Base-by-base conservation (phyloP, 2,329 filamentous ascomycete species). In the Dactylella cylindrospora region DNA sequence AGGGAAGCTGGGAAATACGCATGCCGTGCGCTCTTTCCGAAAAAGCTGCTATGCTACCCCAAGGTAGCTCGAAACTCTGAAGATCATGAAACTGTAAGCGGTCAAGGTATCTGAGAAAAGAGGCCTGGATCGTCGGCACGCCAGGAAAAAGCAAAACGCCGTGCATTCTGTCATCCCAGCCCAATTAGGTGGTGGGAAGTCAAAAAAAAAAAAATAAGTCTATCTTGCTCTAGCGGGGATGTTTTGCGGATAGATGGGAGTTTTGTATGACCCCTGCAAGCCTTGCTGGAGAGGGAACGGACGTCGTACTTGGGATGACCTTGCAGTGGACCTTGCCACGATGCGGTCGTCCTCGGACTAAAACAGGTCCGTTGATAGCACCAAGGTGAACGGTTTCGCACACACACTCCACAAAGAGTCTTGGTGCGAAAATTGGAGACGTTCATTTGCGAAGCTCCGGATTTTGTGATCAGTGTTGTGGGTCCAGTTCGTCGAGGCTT, bases 141-240 rank as follows among this genome's bases (percentile, higher is more conserved):
- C 32, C 15, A 10, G 10, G 38, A 53, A 53, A 60, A 60, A 39
- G 28, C 29, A 44, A 59, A 28, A n/a, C 8, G 20, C 9, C 38
- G n/a, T 38, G 39, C 26, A 43, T 29, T 35, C 25, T 55, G 51
- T 47, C 51, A 55, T 55, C 40, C 41, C 31, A 31, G 26, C 19
- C 35, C 15, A 25, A n/a, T n/a, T n/a, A n/a, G n/a, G n/a, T n/a
- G n/a, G 26, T 22, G 44, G 31, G n/a, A 28, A 47, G 32, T 36
- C 36, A 22, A 23, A 46, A 60, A 52, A 52, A 54, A n/a, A n/a
- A n/a, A n/a, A n/a, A n/a, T n/a, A n/a, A n/a, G n/a, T n/a, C n/a
- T n/a, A n/a, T n/a, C n/a, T n/a, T n/a, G n/a, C n/a, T n/a, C n/a
- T 50, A 53, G 57, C 57, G 57, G 57, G 57, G 57, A 54, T 33